Base-by-base conservation (phyloP, 306 rosid species). In the Pterocarpus santalinus region DNA sequence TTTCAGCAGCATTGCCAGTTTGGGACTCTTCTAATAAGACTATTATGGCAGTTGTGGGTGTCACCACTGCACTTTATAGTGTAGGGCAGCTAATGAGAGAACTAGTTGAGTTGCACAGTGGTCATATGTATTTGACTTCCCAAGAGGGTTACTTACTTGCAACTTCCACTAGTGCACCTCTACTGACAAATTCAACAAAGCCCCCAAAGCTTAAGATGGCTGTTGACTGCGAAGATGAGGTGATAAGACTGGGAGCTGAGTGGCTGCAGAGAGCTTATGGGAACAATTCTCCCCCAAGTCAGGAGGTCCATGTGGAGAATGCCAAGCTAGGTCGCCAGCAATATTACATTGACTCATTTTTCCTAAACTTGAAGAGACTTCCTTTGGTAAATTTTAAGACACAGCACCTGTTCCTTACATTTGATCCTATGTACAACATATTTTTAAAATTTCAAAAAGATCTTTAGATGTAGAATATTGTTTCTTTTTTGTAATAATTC, bases 81-180 rank as follows among this genome's bases (percentile, higher is more conserved):
- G 97, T 96, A 15, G 99, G 99, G 36, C 98, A 95, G 82, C 73
- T 96, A 58, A 96, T 96, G 99, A 93, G 89, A 69, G 99, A 96
- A 61, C 92, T 93, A 15, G 99, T 96, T 58, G 99, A 93, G 81
- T 64, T 83, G 79, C 99, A 96, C 34, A 93, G 94, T 77, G 98
- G 98, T 13, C 95, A 96, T 70, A 96, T 96, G 84, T 96, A 96
- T 67, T 82, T 96, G 69, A 96, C 99, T 30, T 96, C 99, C 4
- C 94, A 87, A 76, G 94, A 93, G 69, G 99, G 99, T 57, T 93
- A 85, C 82, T 82, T 96, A 52, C 97, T 96, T 76, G 94, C 99
- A 68, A 96, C 98, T 84, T 96, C 99, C 36, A 90, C 97, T 63
- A 88, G 84, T 90, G 87, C 89, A 55, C 94, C 98, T 56, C 88